These are phyloP conservation scores for Mucor saturninus DNA, from an alignment of 371 early-diverging fungal genomes.

Conservation along the genomic window DNA sequence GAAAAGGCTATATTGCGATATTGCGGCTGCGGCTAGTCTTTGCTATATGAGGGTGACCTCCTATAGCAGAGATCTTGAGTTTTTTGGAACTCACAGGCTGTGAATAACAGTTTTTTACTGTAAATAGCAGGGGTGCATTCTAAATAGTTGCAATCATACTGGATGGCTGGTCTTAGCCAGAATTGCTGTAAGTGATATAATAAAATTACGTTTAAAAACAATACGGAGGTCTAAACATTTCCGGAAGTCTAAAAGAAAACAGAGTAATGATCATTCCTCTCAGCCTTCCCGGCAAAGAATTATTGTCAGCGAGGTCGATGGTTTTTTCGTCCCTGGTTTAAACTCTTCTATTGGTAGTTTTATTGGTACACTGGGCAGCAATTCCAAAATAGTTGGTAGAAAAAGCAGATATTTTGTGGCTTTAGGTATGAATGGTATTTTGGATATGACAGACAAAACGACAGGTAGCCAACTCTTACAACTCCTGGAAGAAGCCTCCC, in stretches of 20 bases:
- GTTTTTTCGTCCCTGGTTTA: slow-evolving; percentile 11
- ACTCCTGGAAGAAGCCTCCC: slow-evolving; percentile 9
- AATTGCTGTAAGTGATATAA: too few relatives aligned
- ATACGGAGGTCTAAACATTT: too few relatives aligned
- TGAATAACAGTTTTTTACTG: too few relatives aligned
- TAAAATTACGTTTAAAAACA: too few relatives aligned
- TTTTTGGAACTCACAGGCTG: too few relatives aligned
- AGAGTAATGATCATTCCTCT: slow-evolving; percentile 6
- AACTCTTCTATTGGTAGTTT: slow-evolving; percentile 1
- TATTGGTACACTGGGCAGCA: slow-evolving; percentile 10
- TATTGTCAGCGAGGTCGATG: slow-evolving; percentile 16
- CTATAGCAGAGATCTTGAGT: too few relatives aligned
- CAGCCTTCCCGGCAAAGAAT: slow-evolving; percentile 17
- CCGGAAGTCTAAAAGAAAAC: slow-evolving; percentile 14
- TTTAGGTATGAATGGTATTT: slow-evolving; percentile 18
- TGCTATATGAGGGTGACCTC: too few relatives aligned
- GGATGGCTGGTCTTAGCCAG: too few relatives aligned
- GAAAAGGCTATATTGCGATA: too few relatives aligned
- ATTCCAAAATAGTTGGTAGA: slow-evolving; percentile 15
- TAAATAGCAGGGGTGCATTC: too few relatives aligned
- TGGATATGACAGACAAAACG: slow-evolving; percentile 7
- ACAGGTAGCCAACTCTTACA: slow-evolving; percentile 11
- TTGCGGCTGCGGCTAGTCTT: too few relatives aligned
- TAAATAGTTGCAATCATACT: too few relatives aligned
- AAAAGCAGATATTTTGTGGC: slow-evolving; percentile 15